phyloP scores from a whole-genome alignment of 1,139 yeast species.

The Diutina mesorugosa region DNA sequence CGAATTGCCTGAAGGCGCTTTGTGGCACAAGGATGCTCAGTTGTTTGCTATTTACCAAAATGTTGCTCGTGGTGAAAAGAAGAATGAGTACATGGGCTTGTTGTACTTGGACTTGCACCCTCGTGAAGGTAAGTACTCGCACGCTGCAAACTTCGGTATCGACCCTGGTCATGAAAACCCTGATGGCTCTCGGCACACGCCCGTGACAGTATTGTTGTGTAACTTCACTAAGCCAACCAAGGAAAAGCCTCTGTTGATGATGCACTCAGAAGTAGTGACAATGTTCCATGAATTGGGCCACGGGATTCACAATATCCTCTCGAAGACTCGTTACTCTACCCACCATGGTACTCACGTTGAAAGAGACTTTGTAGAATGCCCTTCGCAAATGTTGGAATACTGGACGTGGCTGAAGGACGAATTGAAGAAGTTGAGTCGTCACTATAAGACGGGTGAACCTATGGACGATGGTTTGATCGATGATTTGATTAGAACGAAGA shows the following conservation, averaged over 20 bases:
- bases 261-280: conserved; percentile 70
- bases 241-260: conserved; percentile 61
- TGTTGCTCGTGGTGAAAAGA: conserved; percentile 22
- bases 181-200: conserved; percentile 41
- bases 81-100: conserved; percentile 60
- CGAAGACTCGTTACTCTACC: conserved; percentile 48
- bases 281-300: conserved; percentile 88
- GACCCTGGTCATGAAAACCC: conserved; percentile 44
- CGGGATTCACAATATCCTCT: conserved; percentile 70
- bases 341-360: conserved; percentile 71
- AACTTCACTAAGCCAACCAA: conserved; percentile 70
- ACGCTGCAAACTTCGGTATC: conserved; percentile 73
- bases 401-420: conserved; percentile 74
- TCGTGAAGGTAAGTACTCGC: conserved; percentile 75
- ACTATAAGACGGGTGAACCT: conserved; percentile 48
- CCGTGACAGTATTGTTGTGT: conserved; percentile 66
- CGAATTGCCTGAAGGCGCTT: conserved; percentile 10
- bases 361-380: conserved; percentile 83
- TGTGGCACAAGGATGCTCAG: conserved; percentile 73
- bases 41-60: conserved; percentile 64
- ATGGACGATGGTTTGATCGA: conserved; percentile 47
- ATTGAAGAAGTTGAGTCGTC: conserved; percentile 47
- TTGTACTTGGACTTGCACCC: conserved; percentile 75
- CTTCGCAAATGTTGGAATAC: conserved; percentile 80
- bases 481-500: conserved; percentile 52